Base-by-base conservation (phyloP, 2,329 filamentous ascomycete genomes). In the Ophiostoma himal-ulmi region DNA sequence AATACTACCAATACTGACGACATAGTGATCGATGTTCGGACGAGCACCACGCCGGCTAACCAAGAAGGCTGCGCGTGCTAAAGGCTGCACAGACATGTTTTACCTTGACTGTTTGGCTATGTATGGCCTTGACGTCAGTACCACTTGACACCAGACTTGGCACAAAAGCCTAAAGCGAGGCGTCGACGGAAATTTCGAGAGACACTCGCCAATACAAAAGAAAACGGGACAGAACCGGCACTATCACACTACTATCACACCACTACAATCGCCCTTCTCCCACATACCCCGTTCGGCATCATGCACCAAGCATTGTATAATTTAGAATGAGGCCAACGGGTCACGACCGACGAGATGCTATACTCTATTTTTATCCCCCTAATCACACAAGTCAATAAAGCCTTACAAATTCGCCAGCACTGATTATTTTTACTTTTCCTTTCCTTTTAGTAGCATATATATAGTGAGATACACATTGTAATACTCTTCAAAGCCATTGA, bases 11-110 rank as follows among this genome's bases (percentile, higher is more conserved):
- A n/a, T 48, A 34, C 65, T 67, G 17, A 67, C 65, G 10, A 30
- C 26, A 2, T 76, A 95, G 92, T 95, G 91, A 96, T 96, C 78
- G 92, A 96, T 81, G 93, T 96, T 75, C 95, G 94, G 81, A 94
- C 93, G 77, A 92, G 88, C 80, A 87, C 87, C 70, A 85, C 87
- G 75, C 86, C 88, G 72, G 82, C 88, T 74, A 85, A 84, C 77
- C 91, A 94, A 80, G 90, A 93, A 73, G 88, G 89, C 71, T 94
- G 91, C 79, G 82, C 88, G 67, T 91, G 89, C 81, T 91, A 79
- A 78, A 65, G 22, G 36, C 34, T 17, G 26, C 20, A 22, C 57
- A 64, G 13, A 26, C 57, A 34, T 64, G 57, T 30, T 26, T 17
- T 20, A 11, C 11, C 26, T 13, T 17, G 57, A 34, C 26, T 62